These are phyloP conservation scores for Globisporangium polare DNA, from an alignment of 352 stramenopile genomes.

Conservation along the genomic window DNA sequence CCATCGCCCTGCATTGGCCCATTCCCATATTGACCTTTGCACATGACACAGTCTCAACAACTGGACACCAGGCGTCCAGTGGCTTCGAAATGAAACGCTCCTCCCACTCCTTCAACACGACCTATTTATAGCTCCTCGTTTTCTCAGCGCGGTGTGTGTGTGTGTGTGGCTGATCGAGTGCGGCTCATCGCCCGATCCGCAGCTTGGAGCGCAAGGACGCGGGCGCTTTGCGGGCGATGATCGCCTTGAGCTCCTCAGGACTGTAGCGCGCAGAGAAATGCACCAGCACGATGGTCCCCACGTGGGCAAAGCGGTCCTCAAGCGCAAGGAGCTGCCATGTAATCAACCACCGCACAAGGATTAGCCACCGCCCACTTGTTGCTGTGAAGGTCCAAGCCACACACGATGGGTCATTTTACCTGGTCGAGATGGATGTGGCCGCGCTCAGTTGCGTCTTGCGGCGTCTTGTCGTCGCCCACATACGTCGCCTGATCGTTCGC, in stretches of 20 bases:
- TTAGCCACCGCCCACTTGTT: neutral
- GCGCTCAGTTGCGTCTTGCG: conserved; percentile 36
- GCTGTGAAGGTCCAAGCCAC: neutral
- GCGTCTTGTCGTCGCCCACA: conserved; percentile 41
- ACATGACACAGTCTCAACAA: neutral
- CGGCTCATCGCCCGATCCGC: neutral
- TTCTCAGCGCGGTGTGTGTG: neutral
- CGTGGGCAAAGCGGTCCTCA: conserved; percentile 38
- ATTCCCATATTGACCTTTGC: neutral
- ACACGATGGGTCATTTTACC: conserved; percentile 20
- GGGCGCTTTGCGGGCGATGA: conserved; percentile 30
- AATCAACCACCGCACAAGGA: neutral
- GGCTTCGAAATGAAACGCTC: neutral
- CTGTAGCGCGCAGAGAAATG: conserved; percentile 75
- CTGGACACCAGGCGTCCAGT: neutral
- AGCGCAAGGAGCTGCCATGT: conserved; percentile 30
- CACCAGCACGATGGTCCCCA: conserved; percentile 59
- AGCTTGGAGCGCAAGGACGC: conserved; percentile 41
- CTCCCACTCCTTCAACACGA: neutral
- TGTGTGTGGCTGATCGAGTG: neutral
- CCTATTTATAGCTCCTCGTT: neutral
- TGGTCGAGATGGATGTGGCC: conserved; percentile 79
- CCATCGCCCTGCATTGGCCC: neutral
- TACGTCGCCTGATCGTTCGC: conserved; percentile 49
- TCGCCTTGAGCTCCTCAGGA: conserved; percentile 25